Base-by-base conservation (phyloP, 768 basidiomycete species). In the Russula vinacea region DNA sequence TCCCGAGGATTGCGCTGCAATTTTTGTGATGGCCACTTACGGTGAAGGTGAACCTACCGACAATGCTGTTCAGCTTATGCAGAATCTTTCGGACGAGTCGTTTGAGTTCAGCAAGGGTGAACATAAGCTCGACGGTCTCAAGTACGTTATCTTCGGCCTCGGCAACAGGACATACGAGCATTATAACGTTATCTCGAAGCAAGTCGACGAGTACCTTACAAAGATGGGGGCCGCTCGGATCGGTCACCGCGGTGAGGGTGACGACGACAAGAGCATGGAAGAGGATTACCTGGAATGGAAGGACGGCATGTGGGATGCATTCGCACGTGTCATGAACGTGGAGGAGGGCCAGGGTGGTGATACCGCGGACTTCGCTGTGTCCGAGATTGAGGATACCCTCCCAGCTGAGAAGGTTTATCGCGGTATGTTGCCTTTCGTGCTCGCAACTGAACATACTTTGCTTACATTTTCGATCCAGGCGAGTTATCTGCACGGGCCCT, bases 201-300 rank as follows among this genome's bases (percentile, higher is more conserved):
- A 86, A 65, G 81, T 95, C 60, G 96, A 99, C 70, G 71, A 80
- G 2, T 76, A 84, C 33, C 77, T 99, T 63, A 75, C 83, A 5
- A 84, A 87, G 72, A 87, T 94, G 80, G 96, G 94, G 33, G 97
- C 85, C 24, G 74, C 79, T 59, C 86, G 93, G 58, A 90, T 98
- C 40, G 94, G 94, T 49, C 87, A 89, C 73, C 81, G 89, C 44
- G 96, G 96, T 11, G 95, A 98, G 76, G 96, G 96, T 67, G 97
- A 99, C 72, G 96, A 99, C 72, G 97, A 99, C 77, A 97, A 97
- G 81, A 94, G 90, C 73, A 98, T 99, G 95, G 96, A 99, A 75
- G 96, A 99, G 78, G 96, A 99, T 75, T 99, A 98, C 74, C 84
- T 99, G 14, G 94, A 92, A 71, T 99, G 96, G 96, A 99, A 98